phyloP scores from a whole-genome alignment of 345 rosid genomes.

The Acer saccharum region DNA sequence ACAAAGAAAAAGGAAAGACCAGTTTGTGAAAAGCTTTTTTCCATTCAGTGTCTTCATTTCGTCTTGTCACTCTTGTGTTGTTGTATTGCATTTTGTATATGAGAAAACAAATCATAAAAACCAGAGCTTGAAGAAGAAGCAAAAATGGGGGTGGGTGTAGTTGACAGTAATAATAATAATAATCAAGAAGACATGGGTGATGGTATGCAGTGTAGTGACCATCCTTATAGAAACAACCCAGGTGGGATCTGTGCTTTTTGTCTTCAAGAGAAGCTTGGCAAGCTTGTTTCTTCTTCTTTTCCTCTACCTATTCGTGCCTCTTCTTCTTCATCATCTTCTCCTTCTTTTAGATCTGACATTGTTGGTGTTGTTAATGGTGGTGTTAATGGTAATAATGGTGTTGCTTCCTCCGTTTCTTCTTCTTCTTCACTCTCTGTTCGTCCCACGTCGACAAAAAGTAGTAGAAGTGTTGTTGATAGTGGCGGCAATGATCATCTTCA shows the following conservation, averaged over 20 bases:
- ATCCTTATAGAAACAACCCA: slow-evolving; percentile 76
- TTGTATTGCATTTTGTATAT: background rate
- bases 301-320: slow-evolving; percentile 61
- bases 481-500: background rate
- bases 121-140: background rate
- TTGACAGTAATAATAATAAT: slow-evolving; percentile 23
- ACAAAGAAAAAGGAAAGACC: slow-evolving; percentile 13
- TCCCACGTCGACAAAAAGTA: slow-evolving; percentile 26
- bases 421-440: slow-evolving; percentile 43
- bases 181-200: slow-evolving; percentile 71
- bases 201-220: slow-evolving; percentile 82
- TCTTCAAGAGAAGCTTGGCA: slow-evolving; percentile 96
- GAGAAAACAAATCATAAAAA: background rate
- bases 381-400: slow-evolving; percentile 11
- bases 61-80: background rate
- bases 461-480: slow-evolving; percentile 22
- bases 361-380: slow-evolving; percentile 16
- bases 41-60: no score
- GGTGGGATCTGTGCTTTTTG: slow-evolving; percentile 99
- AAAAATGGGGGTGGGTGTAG: slow-evolving; percentile 26
- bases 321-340: slow-evolving; percentile 63
- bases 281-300: slow-evolving; percentile 87
- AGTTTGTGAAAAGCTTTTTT: background rate
- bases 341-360: slow-evolving; percentile 86
- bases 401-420: slow-evolving; percentile 12